A percentile compares a stretch with the other conserved stretches of the same genome.
Conservation (phyloP, 2,329 filamentous ascomycete species). For the Alternaria sp. region DNA sequence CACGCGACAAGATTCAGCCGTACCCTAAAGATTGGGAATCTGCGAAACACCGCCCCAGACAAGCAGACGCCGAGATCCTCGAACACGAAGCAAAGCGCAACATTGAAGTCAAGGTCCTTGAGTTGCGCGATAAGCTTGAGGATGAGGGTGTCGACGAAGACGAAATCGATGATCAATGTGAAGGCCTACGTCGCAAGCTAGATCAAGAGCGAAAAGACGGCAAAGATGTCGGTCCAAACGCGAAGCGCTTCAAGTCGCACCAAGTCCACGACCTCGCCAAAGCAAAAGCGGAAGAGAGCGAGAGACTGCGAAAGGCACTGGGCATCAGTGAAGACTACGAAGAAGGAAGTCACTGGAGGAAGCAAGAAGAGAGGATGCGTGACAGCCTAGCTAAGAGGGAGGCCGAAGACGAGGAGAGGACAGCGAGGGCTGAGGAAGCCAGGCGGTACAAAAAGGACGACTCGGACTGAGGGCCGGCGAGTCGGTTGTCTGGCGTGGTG, state of each 20-base stretch:
- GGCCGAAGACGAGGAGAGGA: slow-evolving; percentile 46
- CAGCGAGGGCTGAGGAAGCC: slow-evolving; percentile 35
- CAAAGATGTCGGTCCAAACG: slow-evolving; percentile 49
- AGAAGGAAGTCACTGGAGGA: slow-evolving; percentile 85
- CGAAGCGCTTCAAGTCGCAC: slow-evolving; percentile 79
- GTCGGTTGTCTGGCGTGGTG: neutral
- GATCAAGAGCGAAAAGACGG: slow-evolving; percentile 55
- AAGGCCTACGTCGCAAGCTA: slow-evolving; percentile 71
- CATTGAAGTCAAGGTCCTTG: slow-evolving; percentile 92
- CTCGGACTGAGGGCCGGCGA: slow-evolving; percentile 37
- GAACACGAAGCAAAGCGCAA: slow-evolving; percentile 92
- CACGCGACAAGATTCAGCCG: slow-evolving; percentile 80
- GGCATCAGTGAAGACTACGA: slow-evolving; percentile 87
- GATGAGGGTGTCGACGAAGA: slow-evolving; percentile 88
- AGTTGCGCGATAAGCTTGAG: slow-evolving; percentile 88
- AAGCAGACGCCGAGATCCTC: slow-evolving; percentile 90
- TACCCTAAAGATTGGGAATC: slow-evolving; percentile 76
- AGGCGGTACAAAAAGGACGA: slow-evolving; percentile 40
- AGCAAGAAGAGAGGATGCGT: slow-evolving; percentile 75
- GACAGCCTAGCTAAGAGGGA: slow-evolving; percentile 55
- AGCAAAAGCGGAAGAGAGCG: slow-evolving; percentile 95
- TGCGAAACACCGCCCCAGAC: slow-evolving; percentile 77
- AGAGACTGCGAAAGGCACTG: slow-evolving; percentile 83
- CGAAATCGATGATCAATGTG: slow-evolving; percentile 83
- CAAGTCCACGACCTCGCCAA: slow-evolving; percentile 96